Evolutionary conservation across 306 rosid genomes (phyloP), one percentile per base, ranked within the genome.

Genomic region (Cucumis cinereus): DNA sequence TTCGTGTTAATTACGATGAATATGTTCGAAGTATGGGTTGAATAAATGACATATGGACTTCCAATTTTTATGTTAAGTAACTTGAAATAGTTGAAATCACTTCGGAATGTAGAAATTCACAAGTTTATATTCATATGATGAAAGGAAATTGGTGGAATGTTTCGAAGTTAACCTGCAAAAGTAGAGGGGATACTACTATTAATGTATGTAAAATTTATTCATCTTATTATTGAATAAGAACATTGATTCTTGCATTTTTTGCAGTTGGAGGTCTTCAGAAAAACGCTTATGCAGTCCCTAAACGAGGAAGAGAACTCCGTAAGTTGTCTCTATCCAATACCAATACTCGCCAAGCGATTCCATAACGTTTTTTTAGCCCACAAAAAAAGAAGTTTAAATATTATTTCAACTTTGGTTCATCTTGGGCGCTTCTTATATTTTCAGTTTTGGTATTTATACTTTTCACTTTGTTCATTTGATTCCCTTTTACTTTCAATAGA

Each of bases 201-300:
- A 45, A 69, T 15, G 8, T 24, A 19, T 49, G 43, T 28, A 28
- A 16, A 24, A 0, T 50, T 28, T 30, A 28, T 72, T 72, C 4
- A 49, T 26, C 26, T 49, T 16, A 70, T 49, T 26, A 8, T 14
- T 50, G 43, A 5, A 71, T 71, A 24, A 50, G 60, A 50, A 20
- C 6, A 4, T 58, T 59, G 78, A 62, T 38, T 82, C 13, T 56
- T 74, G 56, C 38, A 35, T 78, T 76, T 28, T 56, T 74, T 82
- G 84, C 85, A 94, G 99, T 82, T 94, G 93, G 96, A 90, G 84
- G 91, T 88, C 76, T 94, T 94, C 82, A 86, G 90, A 77, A 94
- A 82, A 87, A 87, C 96, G 68, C 99, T 92, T 60, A 88, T 94
- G 97, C 88, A 81, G 55, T 94, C 99, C 62, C 95, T 94, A 64